phyloP scores from a whole-genome alignment of 257 asterid species.

The Salvia splendens region DNA sequence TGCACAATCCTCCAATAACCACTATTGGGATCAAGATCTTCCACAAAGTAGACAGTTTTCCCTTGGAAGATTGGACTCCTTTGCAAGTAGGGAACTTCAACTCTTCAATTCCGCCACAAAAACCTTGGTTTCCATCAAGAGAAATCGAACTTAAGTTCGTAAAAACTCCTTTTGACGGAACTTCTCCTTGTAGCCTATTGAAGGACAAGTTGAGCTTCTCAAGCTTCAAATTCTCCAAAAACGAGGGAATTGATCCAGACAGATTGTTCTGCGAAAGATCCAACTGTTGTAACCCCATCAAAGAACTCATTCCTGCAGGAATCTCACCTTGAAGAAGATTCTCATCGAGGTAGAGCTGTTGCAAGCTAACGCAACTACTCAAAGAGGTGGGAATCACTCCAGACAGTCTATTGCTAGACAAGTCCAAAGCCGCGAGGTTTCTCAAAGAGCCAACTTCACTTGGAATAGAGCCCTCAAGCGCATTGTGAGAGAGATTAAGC shows the following conservation, averaged over 20 bases:
- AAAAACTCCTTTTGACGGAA: conserved; percentile 6
- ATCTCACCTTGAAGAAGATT: conserved; percentile 36
- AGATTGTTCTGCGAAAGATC: conserved; percentile 27
- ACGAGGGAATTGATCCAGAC: not conserved
- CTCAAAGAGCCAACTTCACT: conserved; percentile 25
- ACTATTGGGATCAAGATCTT: not conserved
- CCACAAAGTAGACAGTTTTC: not conserved
- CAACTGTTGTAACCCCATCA: conserved; percentile 32
- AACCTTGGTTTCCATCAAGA: not conserved
- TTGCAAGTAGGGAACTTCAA: not conserved
- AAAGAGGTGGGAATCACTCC: conserved; percentile 35
- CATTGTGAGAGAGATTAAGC: conserved; percentile 28
- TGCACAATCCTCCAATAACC: not conserved
- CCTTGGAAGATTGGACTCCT: not conserved
- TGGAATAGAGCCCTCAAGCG: conserved; percentile 21
- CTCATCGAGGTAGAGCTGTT: conserved; percentile 12
- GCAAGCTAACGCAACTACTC: conserved; percentile 24
- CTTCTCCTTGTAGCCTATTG: conserved; percentile 18
- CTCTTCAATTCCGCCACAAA: conserved; percentile 1
- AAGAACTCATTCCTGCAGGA: conserved; percentile 34
- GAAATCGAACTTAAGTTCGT: not conserved
- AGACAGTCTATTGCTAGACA: conserved; percentile 34
- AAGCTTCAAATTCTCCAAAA: not conserved
- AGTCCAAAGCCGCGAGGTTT: conserved; percentile 15
- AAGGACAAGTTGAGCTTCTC: conserved; percentile 1